Evolutionary conservation across 352 stramenopile species (phyloP).

Genomic region (Globisporangium polare): DNA sequence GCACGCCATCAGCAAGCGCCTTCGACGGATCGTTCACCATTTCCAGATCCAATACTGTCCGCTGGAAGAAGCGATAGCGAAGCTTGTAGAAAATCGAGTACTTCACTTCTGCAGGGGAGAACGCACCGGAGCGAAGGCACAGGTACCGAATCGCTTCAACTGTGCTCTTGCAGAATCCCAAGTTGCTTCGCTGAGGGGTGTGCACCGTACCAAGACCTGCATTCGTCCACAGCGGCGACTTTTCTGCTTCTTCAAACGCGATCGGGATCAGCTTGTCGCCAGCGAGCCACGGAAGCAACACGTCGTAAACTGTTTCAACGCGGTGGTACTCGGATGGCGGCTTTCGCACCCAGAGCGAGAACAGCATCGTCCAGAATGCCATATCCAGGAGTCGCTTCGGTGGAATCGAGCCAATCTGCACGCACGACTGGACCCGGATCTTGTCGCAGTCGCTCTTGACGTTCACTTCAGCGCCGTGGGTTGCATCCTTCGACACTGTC

Average conservation of each 20-base stretch:
- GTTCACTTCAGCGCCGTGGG: slow-evolving; percentile 4
- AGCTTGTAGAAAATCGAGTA: slow-evolving; percentile 66
- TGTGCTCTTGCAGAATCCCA: slow-evolving; percentile 82
- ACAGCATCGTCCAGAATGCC: slow-evolving; percentile 81
- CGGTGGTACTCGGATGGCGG: slow-evolving; percentile 84
- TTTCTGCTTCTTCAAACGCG: slow-evolving; percentile 38
- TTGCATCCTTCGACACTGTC: slow-evolving; percentile 17
- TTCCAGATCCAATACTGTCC: slow-evolving; percentile 51
- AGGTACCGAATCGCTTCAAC: slow-evolving; percentile 73
- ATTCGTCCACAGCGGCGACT: slow-evolving; percentile 26
- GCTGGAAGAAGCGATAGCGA: slow-evolving; percentile 60
- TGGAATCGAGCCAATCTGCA: slow-evolving; percentile 64
- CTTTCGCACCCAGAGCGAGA: slow-evolving; percentile 83
- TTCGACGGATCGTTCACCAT: slow-evolving; percentile 53
- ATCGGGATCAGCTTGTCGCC: slow-evolving; percentile 68
- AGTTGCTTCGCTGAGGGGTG: slow-evolving; percentile 65
- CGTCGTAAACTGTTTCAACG: slow-evolving; percentile 86
- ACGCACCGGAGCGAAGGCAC: slow-evolving; percentile 50
- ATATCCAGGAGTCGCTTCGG: slow-evolving; percentile 70
- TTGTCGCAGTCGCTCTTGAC: slow-evolving; percentile 38
- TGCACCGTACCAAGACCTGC: slow-evolving; percentile 32
- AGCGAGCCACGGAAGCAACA: slow-evolving; percentile 85
- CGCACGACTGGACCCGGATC: slow-evolving; percentile 74
- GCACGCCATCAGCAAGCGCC: slow-evolving; percentile 32
- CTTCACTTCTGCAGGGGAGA: slow-evolving; percentile 62